Percentiles rank a stretch among this genome's conserved stretches.
phyloP scores from a whole-genome alignment of 345 rosid species.

The Eucalyptus guilfoylei region DNA sequence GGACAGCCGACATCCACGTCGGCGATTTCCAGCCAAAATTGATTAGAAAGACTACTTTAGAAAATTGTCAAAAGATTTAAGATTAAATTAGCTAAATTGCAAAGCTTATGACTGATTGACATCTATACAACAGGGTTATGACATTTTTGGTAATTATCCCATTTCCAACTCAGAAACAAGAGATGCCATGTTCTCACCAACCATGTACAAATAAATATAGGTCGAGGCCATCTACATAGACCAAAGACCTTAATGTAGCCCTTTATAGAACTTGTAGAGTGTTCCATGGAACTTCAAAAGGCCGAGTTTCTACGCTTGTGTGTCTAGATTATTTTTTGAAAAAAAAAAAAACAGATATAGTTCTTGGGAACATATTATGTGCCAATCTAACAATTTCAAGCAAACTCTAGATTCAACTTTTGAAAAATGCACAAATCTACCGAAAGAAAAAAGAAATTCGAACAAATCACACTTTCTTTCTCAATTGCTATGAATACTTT shows the following conservation, averaged over 20 bases:
- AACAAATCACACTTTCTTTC: not conserved
- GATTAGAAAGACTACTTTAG: not conserved
- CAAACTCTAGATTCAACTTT: not conserved
- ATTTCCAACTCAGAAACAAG: not conserved
- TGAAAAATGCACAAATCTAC: not conserved
- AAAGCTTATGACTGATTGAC: too few species aligned
- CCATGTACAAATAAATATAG: not conserved
- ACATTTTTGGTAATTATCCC: not conserved
- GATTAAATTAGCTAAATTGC: too few species aligned
- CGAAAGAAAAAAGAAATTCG: not conserved
- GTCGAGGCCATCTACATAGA: not conserved
- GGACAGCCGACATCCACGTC: fast-evolving
- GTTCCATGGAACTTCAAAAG: not conserved
- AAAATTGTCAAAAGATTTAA: not conserved
- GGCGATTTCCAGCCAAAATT: not conserved
- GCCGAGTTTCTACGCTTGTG: not conserved
- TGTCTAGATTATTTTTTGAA: not conserved
- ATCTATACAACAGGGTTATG: too few species aligned
- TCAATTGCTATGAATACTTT: not conserved
- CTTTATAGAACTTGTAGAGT: not conserved
- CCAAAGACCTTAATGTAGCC: not conserved
- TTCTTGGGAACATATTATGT: not conserved
- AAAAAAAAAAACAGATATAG: too few species aligned
- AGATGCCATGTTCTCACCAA: not conserved
- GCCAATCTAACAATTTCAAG: too few species aligned